These are phyloP conservation scores for Pelargonium myrrhifolium DNA, from an alignment of 441 rosid species.

Conservation along the genomic window DNA sequence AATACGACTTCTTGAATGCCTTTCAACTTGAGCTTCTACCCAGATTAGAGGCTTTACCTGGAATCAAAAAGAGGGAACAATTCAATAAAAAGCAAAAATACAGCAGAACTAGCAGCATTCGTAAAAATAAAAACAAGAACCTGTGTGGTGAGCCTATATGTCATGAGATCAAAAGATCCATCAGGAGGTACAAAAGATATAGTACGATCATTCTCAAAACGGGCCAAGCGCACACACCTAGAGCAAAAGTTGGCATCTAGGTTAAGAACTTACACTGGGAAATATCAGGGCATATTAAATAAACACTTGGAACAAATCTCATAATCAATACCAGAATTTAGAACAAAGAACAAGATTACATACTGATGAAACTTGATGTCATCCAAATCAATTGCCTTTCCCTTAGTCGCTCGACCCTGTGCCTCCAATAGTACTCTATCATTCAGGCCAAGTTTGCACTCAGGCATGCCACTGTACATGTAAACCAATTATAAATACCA, in stretches of 20 bases:
- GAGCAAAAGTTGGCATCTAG: constrained; percentile 7
- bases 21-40: constrained; percentile 99
- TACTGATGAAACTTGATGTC: constrained; percentile 42
- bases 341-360: neutral
- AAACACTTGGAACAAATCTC: neutral
- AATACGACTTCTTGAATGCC: constrained; percentile 94
- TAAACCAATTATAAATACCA: constrained; percentile 1
- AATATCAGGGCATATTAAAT: constrained; percentile 9
- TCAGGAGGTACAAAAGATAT: constrained; percentile 94
- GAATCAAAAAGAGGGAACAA: constrained; percentile 9
- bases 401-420: constrained; percentile 91
- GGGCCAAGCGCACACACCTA: constrained; percentile 92
- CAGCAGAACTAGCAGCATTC: neutral
- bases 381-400: constrained; percentile 95
- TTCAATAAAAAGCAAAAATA: neutral
- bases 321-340: neutral
- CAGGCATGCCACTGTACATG: constrained; percentile 90
- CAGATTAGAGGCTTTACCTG: constrained; percentile 96
- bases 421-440: constrained; percentile 83
- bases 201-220: constrained; percentile 89
- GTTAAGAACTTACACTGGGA: constrained; percentile 8
- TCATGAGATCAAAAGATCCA: constrained; percentile 96
- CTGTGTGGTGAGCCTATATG: constrained; percentile 90
- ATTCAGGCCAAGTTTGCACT: constrained; percentile 56
- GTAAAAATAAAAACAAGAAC: constrained; percentile 21